A percentile compares a stretch with the other conserved stretches of the same genome.
Conservation (phyloP, 345 rosid genomes). For the Citropsis articulata region DNA sequence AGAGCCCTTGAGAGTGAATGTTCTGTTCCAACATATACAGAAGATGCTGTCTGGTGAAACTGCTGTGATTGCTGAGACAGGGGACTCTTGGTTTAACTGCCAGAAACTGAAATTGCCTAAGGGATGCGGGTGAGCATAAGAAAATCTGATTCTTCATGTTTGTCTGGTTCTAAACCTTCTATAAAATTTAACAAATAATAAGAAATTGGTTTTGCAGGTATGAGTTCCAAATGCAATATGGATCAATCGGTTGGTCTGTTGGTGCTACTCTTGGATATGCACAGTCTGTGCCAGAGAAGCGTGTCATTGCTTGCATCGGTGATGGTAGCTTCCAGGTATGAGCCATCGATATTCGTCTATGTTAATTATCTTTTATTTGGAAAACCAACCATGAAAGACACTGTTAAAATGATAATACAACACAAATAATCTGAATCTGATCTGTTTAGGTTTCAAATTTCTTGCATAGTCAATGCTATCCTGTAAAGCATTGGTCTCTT, state of each 20-base stretch:
- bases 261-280: slow-evolving; percentile 88
- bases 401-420: not conserved
- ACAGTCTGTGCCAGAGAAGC: slow-evolving; percentile 67
- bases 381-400: not conserved
- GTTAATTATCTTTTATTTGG: not conserved
- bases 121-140: slow-evolving; percentile 62
- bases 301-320: slow-evolving; percentile 76
- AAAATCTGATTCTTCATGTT: not conserved
- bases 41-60: slow-evolving; percentile 63
- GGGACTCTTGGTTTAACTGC: slow-evolving; percentile 89
- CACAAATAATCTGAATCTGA: not conserved
- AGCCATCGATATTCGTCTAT: not conserved
- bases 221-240: slow-evolving; percentile 90
- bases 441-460: not conserved
- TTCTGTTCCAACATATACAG: slow-evolving; percentile 69
- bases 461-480: not conserved
- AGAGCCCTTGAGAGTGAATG: slow-evolving; percentile 75
- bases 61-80: slow-evolving; percentile 83
- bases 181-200: not conserved
- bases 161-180: not conserved
- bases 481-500: not conserved
- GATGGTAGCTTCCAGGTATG: slow-evolving; percentile 87
- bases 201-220: slow-evolving; percentile 38
- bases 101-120: slow-evolving; percentile 71
- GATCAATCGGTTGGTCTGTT: slow-evolving; percentile 88